Evolutionary conservation across 768 basidiomycete species (phyloP).

Genomic region (Suillus brevipes): DNA sequence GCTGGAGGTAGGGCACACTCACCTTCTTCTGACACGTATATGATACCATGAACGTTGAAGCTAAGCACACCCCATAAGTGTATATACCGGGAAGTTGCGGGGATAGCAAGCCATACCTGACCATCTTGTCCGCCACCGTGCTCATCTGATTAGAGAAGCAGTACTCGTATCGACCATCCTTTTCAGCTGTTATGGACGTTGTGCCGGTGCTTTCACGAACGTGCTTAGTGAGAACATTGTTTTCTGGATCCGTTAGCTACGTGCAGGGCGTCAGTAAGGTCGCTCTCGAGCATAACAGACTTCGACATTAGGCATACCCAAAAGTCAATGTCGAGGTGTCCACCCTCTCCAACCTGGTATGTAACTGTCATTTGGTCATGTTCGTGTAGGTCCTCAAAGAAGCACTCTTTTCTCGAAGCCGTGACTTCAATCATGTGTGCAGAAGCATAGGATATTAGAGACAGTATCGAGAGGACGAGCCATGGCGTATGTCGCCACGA

Average conservation of each 20-base stretch:
- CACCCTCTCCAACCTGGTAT: conserved; percentile 97
- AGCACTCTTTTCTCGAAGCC: conserved; percentile 88
- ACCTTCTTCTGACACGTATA: conserved; percentile 93
- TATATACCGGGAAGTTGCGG: conserved; percentile 1
- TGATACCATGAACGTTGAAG: conserved; percentile 98
- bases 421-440: conserved; percentile 74
- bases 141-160: conserved; percentile 99
- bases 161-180: conserved; percentile 88
- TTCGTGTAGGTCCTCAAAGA: conserved; percentile 90
- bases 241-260: conserved; percentile 81
- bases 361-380: conserved; percentile 99
- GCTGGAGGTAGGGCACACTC: conserved; percentile 19
- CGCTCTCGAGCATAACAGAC: not conserved
- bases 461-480: conserved; percentile 41
- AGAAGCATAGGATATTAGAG: conserved; percentile 37
- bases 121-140: conserved; percentile 90
- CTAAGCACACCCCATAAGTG: conserved; percentile 38
- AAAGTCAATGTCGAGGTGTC: conserved; percentile 96
- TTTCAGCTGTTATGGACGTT: conserved; percentile 80
- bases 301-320: conserved; percentile 55
- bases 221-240: conserved; percentile 69
- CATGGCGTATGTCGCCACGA: conserved; percentile 38
- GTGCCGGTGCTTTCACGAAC: conserved; percentile 88
- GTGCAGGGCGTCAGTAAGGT: conserved; percentile 12
- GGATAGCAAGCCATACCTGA: conserved; percentile 55